phyloP scores from a whole-genome alignment of 495 filamentous ascomycete species.

The Xylaria intraflava region DNA sequence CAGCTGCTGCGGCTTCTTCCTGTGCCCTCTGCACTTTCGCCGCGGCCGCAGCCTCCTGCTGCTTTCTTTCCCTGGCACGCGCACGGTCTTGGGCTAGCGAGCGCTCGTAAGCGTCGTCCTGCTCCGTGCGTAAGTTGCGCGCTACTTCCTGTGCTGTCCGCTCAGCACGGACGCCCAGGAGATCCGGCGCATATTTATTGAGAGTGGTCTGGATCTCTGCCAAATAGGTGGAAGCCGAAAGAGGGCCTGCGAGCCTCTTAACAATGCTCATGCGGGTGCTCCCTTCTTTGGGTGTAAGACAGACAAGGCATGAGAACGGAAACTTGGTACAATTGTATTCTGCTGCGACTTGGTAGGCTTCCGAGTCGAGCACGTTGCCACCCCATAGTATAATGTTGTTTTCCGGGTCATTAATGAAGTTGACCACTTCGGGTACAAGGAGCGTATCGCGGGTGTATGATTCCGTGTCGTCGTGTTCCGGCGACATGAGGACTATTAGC shows the following conservation, averaged over 20 bases:
- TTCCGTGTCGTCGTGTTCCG: constrained; percentile 87
- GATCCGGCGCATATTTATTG: constrained; percentile 57
- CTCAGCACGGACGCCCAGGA: constrained; percentile 60
- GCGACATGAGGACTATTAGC: constrained; percentile 74
- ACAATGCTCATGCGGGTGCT: constrained; percentile 83
- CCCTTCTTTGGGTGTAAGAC: constrained; percentile 72
- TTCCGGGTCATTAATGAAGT: constrained; percentile 61
- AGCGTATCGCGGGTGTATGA: constrained; percentile 80
- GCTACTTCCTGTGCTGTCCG: constrained; percentile 71
- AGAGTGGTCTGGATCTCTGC: constrained; percentile 65
- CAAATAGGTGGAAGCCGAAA: constrained; percentile 58
- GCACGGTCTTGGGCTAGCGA: constrained; percentile 83
- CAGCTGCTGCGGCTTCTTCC: constrained; percentile 58
- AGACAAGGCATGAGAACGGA: constrained; percentile 77
- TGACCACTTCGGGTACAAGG: constrained; percentile 62
- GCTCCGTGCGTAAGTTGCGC: constrained; percentile 69
- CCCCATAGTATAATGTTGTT: constrained; percentile 85
- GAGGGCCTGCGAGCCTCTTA: constrained; percentile 63
- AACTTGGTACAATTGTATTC: constrained; percentile 83
- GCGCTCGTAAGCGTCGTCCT: constrained; percentile 87
- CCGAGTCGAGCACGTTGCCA: constrained; percentile 83
- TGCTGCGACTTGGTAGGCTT: constrained; percentile 83
- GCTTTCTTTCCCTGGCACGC: constrained; percentile 62
- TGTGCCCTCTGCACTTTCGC: constrained; percentile 48
- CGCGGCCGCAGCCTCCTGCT: constrained; percentile 63